Conservation (phyloP, 2,329 filamentous ascomycete genomes). For the Xylaria arbuscula region DNA sequence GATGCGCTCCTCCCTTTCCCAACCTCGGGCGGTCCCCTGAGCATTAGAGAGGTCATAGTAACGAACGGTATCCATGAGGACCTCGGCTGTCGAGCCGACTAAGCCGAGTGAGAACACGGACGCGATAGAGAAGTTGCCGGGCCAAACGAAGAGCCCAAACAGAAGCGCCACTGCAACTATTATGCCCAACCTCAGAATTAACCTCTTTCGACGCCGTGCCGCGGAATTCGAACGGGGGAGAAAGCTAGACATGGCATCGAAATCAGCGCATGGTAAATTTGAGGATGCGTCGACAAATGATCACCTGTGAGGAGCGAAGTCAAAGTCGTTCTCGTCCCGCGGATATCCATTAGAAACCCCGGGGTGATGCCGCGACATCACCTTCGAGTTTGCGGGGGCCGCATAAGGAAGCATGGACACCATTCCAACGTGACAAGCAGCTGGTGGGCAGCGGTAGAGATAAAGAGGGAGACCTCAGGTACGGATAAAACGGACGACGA, state of each 20-base stretch:
- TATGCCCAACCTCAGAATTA: slow-evolving; percentile 75
- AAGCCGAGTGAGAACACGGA: slow-evolving; percentile 77
- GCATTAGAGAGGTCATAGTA: slow-evolving; percentile 97
- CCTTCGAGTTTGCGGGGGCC: slow-evolving; percentile 65
- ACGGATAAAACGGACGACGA: slow-evolving; percentile 26
- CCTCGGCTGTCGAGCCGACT: slow-evolving; percentile 72
- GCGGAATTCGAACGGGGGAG: slow-evolving; percentile 82
- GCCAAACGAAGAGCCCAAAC: slow-evolving; percentile 80
- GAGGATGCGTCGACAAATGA: slow-evolving; percentile 49
- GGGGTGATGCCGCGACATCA: slow-evolving; percentile 86
- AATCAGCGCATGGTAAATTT: slow-evolving; percentile 27
- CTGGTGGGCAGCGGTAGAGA: slow-evolving; percentile 22
- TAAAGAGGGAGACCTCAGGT: slow-evolving; percentile 12
- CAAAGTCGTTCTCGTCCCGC: slow-evolving; percentile 75
- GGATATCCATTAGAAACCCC: slow-evolving; percentile 89
- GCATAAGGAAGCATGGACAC: slow-evolving; percentile 73
- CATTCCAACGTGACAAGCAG: slow-evolving; percentile 56
- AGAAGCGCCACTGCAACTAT: slow-evolving; percentile 69
- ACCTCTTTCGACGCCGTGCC: slow-evolving; percentile 76
- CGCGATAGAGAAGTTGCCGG: slow-evolving; percentile 69
- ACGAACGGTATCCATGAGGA: slow-evolving; percentile 91
- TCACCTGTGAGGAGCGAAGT: slow-evolving; percentile 90
- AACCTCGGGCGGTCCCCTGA: slow-evolving; percentile 89
- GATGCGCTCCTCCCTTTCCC: slow-evolving; percentile 96
- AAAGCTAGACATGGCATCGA: slow-evolving; percentile 69